These are phyloP conservation scores for Talaromyces sp. DNA, from an alignment of 2,329 filamentous ascomycete species.

Conservation along the genomic window DNA sequence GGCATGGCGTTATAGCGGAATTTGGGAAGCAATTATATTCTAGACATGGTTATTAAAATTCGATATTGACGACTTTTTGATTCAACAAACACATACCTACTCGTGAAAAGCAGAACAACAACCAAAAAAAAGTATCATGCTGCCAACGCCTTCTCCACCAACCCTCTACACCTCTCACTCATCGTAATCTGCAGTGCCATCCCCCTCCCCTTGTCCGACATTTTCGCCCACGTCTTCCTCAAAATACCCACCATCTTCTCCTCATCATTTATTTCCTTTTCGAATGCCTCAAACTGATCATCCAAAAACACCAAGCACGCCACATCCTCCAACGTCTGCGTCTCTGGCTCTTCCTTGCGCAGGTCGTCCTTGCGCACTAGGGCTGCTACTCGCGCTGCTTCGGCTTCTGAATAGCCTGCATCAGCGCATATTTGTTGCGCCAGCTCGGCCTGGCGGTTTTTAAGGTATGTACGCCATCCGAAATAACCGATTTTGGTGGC, in stretches of 20 bases:
- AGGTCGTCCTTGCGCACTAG: conserved; percentile 76
- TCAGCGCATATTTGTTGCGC: conserved; percentile 50
- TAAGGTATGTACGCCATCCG: conserved; percentile 69
- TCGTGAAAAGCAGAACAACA: background rate
- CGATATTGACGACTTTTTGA: background rate
- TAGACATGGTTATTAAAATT: background rate
- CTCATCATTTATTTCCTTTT: conserved; percentile 64
- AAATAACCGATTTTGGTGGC: conserved; percentile 72
- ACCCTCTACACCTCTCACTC: conserved; percentile 55
- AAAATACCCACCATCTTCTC: conserved; percentile 70
- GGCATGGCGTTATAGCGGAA: background rate
- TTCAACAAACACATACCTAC: background rate
- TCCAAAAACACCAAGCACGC: conserved; percentile 84
- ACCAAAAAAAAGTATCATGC: background rate
- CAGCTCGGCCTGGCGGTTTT: conserved; percentile 65
- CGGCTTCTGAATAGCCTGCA: conserved; percentile 46
- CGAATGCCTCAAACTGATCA: conserved; percentile 79
- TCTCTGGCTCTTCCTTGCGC: conserved; percentile 36
- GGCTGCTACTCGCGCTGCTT: conserved; percentile 59
- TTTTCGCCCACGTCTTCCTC: conserved; percentile 71
- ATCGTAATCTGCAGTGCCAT: conserved; percentile 63
- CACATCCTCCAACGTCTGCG: conserved; percentile 75
- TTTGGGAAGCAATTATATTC: background rate
- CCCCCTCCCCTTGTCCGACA: conserved; percentile 58
- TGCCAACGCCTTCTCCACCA: conserved; percentile 60